These are phyloP conservation scores for Leccinum solheimii DNA, from an alignment of 1,284 basidiomycete genomes.

Conservation along the genomic window DNA sequence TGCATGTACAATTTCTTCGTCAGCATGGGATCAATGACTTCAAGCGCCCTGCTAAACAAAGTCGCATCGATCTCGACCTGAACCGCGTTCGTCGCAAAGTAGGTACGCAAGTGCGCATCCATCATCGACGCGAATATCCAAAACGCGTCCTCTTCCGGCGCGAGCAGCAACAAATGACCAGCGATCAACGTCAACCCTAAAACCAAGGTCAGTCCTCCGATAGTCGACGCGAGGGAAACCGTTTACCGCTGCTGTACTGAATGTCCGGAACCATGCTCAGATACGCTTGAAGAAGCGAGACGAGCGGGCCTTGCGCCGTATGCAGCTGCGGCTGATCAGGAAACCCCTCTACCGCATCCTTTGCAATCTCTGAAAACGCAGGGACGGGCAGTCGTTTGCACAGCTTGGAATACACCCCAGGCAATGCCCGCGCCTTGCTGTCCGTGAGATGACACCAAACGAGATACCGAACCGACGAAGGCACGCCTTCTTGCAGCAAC, in stretches of 20 bases:
- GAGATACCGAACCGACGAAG: slow-evolving; percentile 79
- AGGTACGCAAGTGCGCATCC: slow-evolving; percentile 77
- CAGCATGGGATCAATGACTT: slow-evolving; percentile 62
- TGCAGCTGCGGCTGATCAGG: slow-evolving; percentile 55
- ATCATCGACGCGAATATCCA: slow-evolving; percentile 89
- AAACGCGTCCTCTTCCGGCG: slow-evolving; percentile 90
- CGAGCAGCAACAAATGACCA: slow-evolving; percentile 77
- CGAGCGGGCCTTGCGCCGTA: slow-evolving; percentile 52
- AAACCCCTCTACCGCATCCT: slow-evolving; percentile 56
- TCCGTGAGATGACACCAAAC: slow-evolving; percentile 85
- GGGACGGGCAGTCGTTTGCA: slow-evolving; percentile 57
- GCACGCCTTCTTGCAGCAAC: slow-evolving; percentile 79
- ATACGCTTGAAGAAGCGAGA: slow-evolving; percentile 69
- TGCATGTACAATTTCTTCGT: slow-evolving; percentile 70
- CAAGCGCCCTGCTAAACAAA: slow-evolving; percentile 75
- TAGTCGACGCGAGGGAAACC: slow-evolving; percentile 1
- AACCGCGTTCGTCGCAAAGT: slow-evolving; percentile 70
- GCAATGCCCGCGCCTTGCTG: slow-evolving; percentile 65
- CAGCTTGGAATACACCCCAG: slow-evolving; percentile 71
- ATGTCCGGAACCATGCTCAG: slow-evolving; percentile 80
- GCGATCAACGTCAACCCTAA: slow-evolving; percentile 75
- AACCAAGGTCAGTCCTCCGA: slow-evolving; percentile 1
- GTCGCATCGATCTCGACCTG: slow-evolving; percentile 82
- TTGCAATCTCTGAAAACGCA: slow-evolving; percentile 58
- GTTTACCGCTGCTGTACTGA: slow-evolving; percentile 59